phyloP scores from a whole-genome alignment of 257 asterid species.

The Agastache rugosa region DNA sequence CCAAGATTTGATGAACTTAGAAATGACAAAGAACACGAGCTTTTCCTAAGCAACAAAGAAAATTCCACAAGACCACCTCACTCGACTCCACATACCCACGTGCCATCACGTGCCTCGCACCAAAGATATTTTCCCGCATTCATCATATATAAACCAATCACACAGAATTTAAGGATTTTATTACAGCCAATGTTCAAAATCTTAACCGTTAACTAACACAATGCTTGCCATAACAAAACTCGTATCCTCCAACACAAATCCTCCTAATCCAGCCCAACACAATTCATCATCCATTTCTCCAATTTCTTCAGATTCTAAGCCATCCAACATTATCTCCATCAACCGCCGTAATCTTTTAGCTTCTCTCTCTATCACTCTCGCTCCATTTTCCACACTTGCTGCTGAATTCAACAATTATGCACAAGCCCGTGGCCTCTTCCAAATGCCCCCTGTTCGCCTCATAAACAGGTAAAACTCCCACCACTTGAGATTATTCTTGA shows the following conservation, averaged over 20 bases:
- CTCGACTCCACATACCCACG: constrained; percentile 22
- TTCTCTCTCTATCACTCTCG: constrained; percentile 51
- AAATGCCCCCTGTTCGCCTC: constrained; percentile 93
- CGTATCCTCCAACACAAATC: constrained; percentile 41
- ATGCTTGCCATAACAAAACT: constrained; percentile 43
- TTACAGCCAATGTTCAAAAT: not conserved
- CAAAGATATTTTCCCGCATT: constrained; percentile 32
- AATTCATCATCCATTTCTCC: constrained; percentile 35
- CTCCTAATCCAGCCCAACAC: constrained; percentile 29
- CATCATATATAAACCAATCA: constrained; percentile 12
- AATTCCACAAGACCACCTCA: not conserved
- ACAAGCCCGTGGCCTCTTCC: constrained; percentile 92
- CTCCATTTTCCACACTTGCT: constrained; percentile 52
- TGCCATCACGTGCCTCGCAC: constrained; percentile 36
- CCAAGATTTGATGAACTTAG: too few relatives aligned
- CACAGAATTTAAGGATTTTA: not conserved
- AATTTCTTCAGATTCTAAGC: constrained; percentile 32
- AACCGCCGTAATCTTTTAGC: constrained; percentile 67
- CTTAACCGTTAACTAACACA: constrained; percentile 24
- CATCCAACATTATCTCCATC: constrained; percentile 29
- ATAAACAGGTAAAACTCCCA: constrained; percentile 75
- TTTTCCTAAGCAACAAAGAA: not conserved
- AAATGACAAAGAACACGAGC: not conserved
- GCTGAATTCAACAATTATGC: constrained; percentile 45
- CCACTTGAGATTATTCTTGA: not conserved